Percentiles rank a stretch among this genome's conserved stretches.
Conservation (phyloP, 1,284 basidiomycete genomes). For the Microbotryum lychnidis-dioicae region DNA sequence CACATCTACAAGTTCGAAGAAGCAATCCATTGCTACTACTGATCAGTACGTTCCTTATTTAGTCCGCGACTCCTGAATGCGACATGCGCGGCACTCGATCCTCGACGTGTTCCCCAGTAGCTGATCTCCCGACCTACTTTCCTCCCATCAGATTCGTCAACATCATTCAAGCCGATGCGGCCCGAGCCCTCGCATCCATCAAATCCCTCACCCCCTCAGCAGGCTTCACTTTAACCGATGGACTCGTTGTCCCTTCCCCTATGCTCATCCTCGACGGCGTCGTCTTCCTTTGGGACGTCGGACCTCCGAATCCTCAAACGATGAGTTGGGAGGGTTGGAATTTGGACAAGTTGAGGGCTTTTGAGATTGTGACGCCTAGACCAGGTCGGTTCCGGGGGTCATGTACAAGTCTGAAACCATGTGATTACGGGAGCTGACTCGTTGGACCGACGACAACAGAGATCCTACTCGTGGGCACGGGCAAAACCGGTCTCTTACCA, state of each 20-base stretch:
- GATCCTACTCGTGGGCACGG: conserved; percentile 82
- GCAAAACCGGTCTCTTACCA: conserved; percentile 59
- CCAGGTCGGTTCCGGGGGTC: conserved; percentile 57
- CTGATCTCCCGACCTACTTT: neutral
- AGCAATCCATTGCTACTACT: too few relatives aligned
- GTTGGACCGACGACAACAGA: conserved; percentile 48
- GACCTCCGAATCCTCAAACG: conserved; percentile 47
- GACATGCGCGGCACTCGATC: too few relatives aligned
- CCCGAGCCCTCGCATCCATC: conserved; percentile 20
- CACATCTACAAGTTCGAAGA: too few relatives aligned
- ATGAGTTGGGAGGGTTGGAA: conserved; percentile 52
- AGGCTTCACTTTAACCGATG: conserved; percentile 47
- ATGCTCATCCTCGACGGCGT: conserved; percentile 77
- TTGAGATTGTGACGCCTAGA: conserved; percentile 70
- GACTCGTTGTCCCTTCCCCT: conserved; percentile 65
- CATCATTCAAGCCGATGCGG: conserved; percentile 29
- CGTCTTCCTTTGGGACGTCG: conserved; percentile 84
- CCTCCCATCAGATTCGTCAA: conserved; percentile 28
- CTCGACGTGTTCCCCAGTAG: neutral
- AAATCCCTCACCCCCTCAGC: conserved; percentile 27
- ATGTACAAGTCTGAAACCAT: neutral
- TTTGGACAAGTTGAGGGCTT: conserved; percentile 63
- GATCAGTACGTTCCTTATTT: too few relatives aligned
- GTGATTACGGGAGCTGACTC: too few relatives aligned
- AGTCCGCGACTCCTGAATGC: too few relatives aligned